These are phyloP conservation scores for Phalaenopsis aphrodite DNA, from an alignment of 106 monocot species.

Conservation along the genomic window DNA sequence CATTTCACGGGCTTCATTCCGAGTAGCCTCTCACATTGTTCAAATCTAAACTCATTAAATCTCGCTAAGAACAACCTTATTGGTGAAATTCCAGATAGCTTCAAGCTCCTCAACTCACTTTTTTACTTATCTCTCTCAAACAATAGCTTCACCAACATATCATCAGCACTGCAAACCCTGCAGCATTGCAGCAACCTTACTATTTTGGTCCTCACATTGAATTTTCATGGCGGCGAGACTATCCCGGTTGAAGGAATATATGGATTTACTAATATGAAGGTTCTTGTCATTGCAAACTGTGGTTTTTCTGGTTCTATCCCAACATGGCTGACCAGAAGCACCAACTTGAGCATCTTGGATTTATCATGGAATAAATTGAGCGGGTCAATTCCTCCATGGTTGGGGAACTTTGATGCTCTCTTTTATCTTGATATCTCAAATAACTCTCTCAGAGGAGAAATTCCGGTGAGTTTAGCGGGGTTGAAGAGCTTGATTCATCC, in stretches of 20 bases:
- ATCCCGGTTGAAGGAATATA: conserved; percentile 28
- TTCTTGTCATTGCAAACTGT: conserved; percentile 52
- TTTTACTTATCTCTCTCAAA: conserved; percentile 38
- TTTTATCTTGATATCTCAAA: conserved; percentile 62
- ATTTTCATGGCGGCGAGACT: conserved; percentile 29
- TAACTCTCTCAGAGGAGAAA: conserved; percentile 42
- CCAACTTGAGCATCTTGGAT: conserved; percentile 35
- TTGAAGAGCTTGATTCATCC: conserved; percentile 19
- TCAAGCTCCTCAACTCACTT: conserved; percentile 28
- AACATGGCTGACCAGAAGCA: conserved; percentile 24
- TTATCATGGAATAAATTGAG: conserved; percentile 46
- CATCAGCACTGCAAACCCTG: conserved; percentile 27
- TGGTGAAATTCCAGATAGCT: conserved; percentile 47
- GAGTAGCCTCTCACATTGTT: conserved; percentile 20
- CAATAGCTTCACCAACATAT: conserved; percentile 46
- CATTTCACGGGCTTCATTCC: conserved; percentile 41
- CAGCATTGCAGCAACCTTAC: conserved; percentile 44
- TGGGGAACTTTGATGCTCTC: conserved; percentile 25
- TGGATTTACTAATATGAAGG: conserved; percentile 32
- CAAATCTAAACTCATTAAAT: conserved; percentile 31
- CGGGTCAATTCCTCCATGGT: conserved; percentile 42
- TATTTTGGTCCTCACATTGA: conserved; percentile 44
- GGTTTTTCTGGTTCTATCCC: conserved; percentile 36
- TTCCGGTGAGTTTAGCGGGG: conserved; percentile 27
- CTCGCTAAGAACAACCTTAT: conserved; percentile 43